Percentiles rank a stretch among this genome's conserved stretches.
These are phyloP conservation scores for Wickerhamiella domercqiae DNA, from an alignment of 805 yeast species.

Conservation along the genomic window DNA sequence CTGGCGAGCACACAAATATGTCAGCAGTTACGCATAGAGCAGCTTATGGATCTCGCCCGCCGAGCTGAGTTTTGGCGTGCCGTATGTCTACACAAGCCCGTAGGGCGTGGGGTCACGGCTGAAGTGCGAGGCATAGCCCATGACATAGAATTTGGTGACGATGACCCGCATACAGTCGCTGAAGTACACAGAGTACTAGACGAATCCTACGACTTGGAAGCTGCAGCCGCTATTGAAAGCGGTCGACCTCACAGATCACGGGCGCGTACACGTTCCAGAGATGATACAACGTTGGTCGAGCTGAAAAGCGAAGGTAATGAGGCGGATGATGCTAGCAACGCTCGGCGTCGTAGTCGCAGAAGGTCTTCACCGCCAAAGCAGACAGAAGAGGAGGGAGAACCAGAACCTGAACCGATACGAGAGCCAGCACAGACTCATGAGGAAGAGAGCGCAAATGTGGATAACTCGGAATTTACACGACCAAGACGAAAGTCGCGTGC, in stretches of 20 bases:
- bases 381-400: slow-evolving; percentile 4
- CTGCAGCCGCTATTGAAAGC: slow-evolving; percentile 38
- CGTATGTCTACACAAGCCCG: slow-evolving; percentile 52
- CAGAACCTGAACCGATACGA: slow-evolving; percentile 2
- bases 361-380: slow-evolving; percentile 9
- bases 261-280: slow-evolving; percentile 24
- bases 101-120: slow-evolving; percentile 34
- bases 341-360: slow-evolving; percentile 5
- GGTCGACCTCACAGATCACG: slow-evolving; percentile 8
- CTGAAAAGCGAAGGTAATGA: slow-evolving; percentile 27
- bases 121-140: slow-evolving; percentile 22
- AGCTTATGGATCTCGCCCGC: neutral
- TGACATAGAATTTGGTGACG: neutral
- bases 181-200: slow-evolving; percentile 46
- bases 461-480: slow-evolving; percentile 1
- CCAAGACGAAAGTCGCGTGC: slow-evolving; percentile 8
- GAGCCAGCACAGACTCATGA: slow-evolving; percentile 4
- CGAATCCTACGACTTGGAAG: slow-evolving; percentile 39
- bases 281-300: slow-evolving; percentile 34
- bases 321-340: slow-evolving; percentile 21
- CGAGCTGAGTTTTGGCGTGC: slow-evolving; percentile 48
- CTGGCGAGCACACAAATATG: neutral
- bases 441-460: slow-evolving; percentile 4
- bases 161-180: slow-evolving; percentile 25
- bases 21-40: neutral